Evolutionary conservation across 768 basidiomycete species (phyloP).

Genomic region (Harrya chromipes): DNA sequence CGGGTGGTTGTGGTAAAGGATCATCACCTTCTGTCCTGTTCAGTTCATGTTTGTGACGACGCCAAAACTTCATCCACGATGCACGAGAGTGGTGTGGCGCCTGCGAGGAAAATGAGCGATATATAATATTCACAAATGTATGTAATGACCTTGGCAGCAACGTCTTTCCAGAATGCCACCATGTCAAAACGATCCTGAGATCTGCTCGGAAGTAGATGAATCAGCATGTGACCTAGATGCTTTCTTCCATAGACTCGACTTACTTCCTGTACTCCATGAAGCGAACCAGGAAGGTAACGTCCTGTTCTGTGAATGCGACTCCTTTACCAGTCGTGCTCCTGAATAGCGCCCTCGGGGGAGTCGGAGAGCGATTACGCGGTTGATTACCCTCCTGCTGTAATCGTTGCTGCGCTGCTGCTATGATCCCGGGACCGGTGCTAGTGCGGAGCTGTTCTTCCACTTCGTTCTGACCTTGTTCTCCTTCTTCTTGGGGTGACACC

Average conservation of each 20-base stretch:
- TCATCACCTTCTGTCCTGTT: conserved; percentile 63
- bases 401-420: conserved; percentile 43
- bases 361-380: conserved; percentile 67
- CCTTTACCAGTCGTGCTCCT: conserved; percentile 89
- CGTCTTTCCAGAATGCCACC: conserved; percentile 79
- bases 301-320: conserved; percentile 84
- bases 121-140: background rate
- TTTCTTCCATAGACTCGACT: conserved; percentile 20
- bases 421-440: conserved; percentile 41
- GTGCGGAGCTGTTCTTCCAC: conserved; percentile 38
- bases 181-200: conserved; percentile 64
- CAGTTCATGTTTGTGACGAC: conserved; percentile 83
- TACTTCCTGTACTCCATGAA: conserved; percentile 79
- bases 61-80: conserved; percentile 94
- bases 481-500: conserved; percentile 42
- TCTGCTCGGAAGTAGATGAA: conserved; percentile 28
- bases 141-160: conserved; percentile 56
- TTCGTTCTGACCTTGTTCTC: conserved; percentile 40
- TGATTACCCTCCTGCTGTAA: conserved; percentile 35
- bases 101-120: conserved; percentile 33
- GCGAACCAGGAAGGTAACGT: conserved; percentile 70
- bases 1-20: conserved; percentile 70
- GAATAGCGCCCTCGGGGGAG: conserved; percentile 74
- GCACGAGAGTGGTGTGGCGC: conserved; percentile 89
- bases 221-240: background rate